A percentile compares a stretch with the other conserved stretches of the same genome.
Conservation (phyloP, 345 rosid species). For the Salix brachista region DNA sequence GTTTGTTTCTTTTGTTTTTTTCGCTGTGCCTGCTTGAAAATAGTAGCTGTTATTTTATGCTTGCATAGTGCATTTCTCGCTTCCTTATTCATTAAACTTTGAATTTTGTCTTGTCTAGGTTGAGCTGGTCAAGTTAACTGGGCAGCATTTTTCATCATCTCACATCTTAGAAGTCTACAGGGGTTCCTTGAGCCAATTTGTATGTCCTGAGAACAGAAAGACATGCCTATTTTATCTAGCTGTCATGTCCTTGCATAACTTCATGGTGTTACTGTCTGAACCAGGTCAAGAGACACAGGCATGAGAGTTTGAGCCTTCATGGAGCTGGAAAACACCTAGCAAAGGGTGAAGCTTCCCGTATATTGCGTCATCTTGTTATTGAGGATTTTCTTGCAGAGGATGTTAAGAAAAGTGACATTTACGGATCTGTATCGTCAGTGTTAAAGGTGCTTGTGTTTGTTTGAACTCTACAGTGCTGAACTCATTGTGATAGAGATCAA, state of each 20-base stretch:
- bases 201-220: conserved; percentile 29
- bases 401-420: conserved; percentile 89
- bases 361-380: conserved; percentile 77
- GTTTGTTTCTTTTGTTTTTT: neutral
- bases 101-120: conserved; percentile 44
- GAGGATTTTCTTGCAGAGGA: conserved; percentile 84
- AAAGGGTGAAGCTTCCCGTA: conserved; percentile 83
- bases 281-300: conserved; percentile 86
- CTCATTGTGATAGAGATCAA: neutral
- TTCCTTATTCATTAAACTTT: conserved; percentile 2
- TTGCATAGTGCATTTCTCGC: neutral
- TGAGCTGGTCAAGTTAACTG: conserved; percentile 75
- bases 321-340: conserved; percentile 86
- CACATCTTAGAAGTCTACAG: conserved; percentile 89
- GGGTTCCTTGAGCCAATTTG: conserved; percentile 85
- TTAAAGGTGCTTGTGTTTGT: conserved; percentile 56
- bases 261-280: conserved; percentile 17
- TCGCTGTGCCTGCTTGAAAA: neutral
- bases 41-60: neutral
- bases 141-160: conserved; percentile 80
- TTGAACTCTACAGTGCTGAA: neutral
- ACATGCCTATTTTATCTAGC: neutral
- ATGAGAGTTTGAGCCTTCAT: conserved; percentile 73
- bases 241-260: conserved; percentile 15
- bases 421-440: conserved; percentile 88